These are phyloP conservation scores for Pseudoperonospora humuli DNA, from an alignment of 352 stramenopile species.

Conservation along the genomic window DNA sequence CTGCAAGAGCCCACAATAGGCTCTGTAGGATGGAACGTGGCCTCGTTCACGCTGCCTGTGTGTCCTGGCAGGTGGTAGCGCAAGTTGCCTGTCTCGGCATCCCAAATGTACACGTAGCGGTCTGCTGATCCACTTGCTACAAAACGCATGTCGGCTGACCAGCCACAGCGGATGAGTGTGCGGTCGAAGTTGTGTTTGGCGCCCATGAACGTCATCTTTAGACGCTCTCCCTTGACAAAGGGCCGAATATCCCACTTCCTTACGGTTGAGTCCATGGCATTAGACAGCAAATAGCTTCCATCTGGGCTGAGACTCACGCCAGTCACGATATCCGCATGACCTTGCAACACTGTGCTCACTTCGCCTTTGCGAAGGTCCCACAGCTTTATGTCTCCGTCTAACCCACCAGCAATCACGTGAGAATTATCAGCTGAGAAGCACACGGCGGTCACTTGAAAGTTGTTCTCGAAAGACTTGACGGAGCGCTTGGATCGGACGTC, in stretches of 20 bases:
- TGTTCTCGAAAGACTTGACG: slow-evolving; percentile 79
- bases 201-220: slow-evolving; percentile 62
- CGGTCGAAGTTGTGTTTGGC: slow-evolving; percentile 91
- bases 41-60: slow-evolving; percentile 91
- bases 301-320: slow-evolving; percentile 91
- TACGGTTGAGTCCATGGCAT: slow-evolving; percentile 92
- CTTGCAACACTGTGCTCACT: slow-evolving; percentile 79
- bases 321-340: slow-evolving; percentile 91
- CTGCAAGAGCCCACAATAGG: slow-evolving; percentile 81
- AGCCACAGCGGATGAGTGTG: slow-evolving; percentile 89
- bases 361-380: slow-evolving; percentile 89
- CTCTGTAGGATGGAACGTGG: slow-evolving; percentile 84
- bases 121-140: slow-evolving; percentile 87
- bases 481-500: slow-evolving; percentile 75
- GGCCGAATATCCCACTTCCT: slow-evolving; percentile 91
- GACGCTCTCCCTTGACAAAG: slow-evolving; percentile 60
- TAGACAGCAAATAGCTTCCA: slow-evolving; percentile 89
- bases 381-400: slow-evolving; percentile 91
- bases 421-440: slow-evolving; percentile 84
- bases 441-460: slow-evolving; percentile 88
- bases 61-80: slow-evolving; percentile 92
- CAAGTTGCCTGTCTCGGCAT: slow-evolving; percentile 85
- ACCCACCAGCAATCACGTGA: slow-evolving; percentile 84
- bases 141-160: slow-evolving; percentile 83
- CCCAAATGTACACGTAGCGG: slow-evolving; percentile 93